Evolutionary conservation across 345 rosid genomes (phyloP), one percentile per base, ranked within the genome.

Genomic region (Cardiospermum halicacabum): DNA sequence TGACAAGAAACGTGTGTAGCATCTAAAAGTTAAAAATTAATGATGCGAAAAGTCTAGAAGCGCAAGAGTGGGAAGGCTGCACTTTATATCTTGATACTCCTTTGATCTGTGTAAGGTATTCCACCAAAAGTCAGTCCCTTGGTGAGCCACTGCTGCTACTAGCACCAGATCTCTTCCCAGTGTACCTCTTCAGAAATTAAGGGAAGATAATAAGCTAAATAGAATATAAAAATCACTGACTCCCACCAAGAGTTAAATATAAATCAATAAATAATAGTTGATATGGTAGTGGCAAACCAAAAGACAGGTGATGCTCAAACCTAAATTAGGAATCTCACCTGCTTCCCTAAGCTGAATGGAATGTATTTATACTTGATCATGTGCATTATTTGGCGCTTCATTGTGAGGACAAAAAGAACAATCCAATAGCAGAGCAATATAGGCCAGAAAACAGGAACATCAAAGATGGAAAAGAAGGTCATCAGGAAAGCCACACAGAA

Each of bases 381-480:
- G 74, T 89, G 88, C 49, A 77, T 49, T 57, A 86, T 82, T 50
- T 84, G 90, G 69, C 92, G 85, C 71, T 77, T 86, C 92, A 82
- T 86, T n/a, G 90, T 86, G 37, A 84, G 84, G 65, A 80, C 68
- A 68, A 89, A 86, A 19, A 86, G 84, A 66, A 81, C 85, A 28
- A 84, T 54, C 96, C 89, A 88, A 60, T 82, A 88, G 65, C 77
- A 82, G 15, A 85, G 76, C 56, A 88, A 56, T 63, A 85, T 78
- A n/a, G 92, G 92, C 96, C 96, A 86, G 62, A 89, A 84, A 19
- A 89, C 92, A 18, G 92, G 96, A 3, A 89, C 85, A 63, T 86
- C 96, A 71, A 89, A 81, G 24, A 86, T 61, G 21, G 89, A 79
- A 79, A 85, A 80, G 84, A 85, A 84, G 10, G 92, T 89, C 88